Conservation (phyloP, 2,329 filamentous ascomycete species). For the Emmonsiellopsis sp. region DNA sequence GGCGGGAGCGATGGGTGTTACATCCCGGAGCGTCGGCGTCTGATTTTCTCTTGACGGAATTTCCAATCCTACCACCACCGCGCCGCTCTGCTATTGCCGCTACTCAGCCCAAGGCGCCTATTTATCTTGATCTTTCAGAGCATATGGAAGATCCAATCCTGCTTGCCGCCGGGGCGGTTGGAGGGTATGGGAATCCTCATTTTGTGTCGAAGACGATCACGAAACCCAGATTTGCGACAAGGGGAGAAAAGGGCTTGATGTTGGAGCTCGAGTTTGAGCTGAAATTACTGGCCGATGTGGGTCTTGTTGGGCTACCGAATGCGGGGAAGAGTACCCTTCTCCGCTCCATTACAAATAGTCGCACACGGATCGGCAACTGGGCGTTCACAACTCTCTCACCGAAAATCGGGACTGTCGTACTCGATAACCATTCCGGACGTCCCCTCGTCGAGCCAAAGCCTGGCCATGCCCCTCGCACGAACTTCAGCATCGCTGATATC, state of each 20-base stretch:
- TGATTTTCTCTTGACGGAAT: constrained; percentile 51
- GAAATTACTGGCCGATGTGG: constrained; percentile 90
- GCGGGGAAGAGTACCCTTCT: constrained; percentile 92
- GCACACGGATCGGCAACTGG: constrained; percentile 85
- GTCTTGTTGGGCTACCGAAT: constrained; percentile 88
- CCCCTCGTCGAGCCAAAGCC: constrained; percentile 45
- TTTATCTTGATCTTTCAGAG: constrained; percentile 62
- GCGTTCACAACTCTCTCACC: constrained; percentile 93
- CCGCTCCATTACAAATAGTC: constrained; percentile 76
- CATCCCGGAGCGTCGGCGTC: constrained; percentile 72
- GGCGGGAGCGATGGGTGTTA: constrained; percentile 69
- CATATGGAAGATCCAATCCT: constrained; percentile 78
- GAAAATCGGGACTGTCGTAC: constrained; percentile 89
- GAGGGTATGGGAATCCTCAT: constrained; percentile 87
- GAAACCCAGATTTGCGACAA: constrained; percentile 78
- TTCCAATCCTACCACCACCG: constrained; percentile 48
- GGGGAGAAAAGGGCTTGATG: constrained; percentile 68
- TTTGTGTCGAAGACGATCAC: constrained; percentile 69
- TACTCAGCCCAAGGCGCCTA: constrained; percentile 61
- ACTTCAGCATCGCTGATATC: constrained; percentile 92
- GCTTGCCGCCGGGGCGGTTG: constrained; percentile 76
- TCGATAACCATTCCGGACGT: constrained; percentile 76
- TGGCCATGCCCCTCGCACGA: constrained; percentile 52
- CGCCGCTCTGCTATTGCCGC: constrained; percentile 50
- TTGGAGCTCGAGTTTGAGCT: constrained; percentile 80